These are phyloP conservation scores for Penicillium roqueforti DNA, from an alignment of 495 filamentous ascomycete genomes.

Conservation along the genomic window DNA sequence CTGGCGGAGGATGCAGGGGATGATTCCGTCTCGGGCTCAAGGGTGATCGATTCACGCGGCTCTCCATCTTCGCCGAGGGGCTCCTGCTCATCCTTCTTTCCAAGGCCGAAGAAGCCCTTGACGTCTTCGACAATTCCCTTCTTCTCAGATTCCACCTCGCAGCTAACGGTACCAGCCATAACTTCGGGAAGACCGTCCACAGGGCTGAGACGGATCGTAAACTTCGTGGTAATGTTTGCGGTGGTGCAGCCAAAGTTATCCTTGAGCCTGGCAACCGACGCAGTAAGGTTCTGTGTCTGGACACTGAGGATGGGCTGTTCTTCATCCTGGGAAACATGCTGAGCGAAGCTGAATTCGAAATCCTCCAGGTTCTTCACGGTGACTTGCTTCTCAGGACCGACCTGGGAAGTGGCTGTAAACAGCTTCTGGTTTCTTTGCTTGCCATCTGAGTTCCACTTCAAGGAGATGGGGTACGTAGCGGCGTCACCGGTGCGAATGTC, in stretches of 20 bases:
- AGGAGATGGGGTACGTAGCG: conserved; percentile 64
- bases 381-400: conserved; percentile 81
- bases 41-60: conserved; percentile 43
- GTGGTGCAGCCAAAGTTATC: conserved; percentile 71
- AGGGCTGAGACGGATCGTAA: conserved; percentile 65
- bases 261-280: conserved; percentile 67
- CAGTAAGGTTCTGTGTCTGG: conserved; percentile 78
- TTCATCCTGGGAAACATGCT: conserved; percentile 53
- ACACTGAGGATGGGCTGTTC: conserved; percentile 50
- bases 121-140: conserved; percentile 85
- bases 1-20: conserved; percentile 42
- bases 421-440: conserved; percentile 69
- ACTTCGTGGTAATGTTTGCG: conserved; percentile 74
- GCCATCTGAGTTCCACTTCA: conserved; percentile 59
- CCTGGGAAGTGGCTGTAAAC: conserved; percentile 71
- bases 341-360: conserved; percentile 75
- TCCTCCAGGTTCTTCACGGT: conserved; percentile 81
- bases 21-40: conserved; percentile 48
- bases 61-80: conserved; percentile 61
- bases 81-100: conserved; percentile 79
- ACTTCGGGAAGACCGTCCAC: conserved; percentile 83
- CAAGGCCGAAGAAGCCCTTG: conserved; percentile 93
- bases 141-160: conserved; percentile 71
- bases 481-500: conserved; percentile 80
- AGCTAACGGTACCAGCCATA: conserved; percentile 70